phyloP scores from a whole-genome alignment of 345 rosid species.

The Citrus sinensis region DVS_A1.0 CM039169.1:30272001-30272500 shows the following conservation, averaged over 20 bases:
- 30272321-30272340: conserved; percentile 5
- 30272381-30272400: background rate
- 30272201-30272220: conserved; percentile 24
- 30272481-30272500: background rate
- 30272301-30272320: background rate
- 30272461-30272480: background rate
- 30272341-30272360: background rate
- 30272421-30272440: background rate
- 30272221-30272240: background rate
- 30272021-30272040: conserved; percentile 71
- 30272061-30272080: conserved; percentile 67
- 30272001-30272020: conserved; percentile 87
- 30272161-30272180: conserved; percentile 78
- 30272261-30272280: conserved; percentile 2
- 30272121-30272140: conserved; percentile 75
- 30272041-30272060: conserved; percentile 67
- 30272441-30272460: conserved; percentile 3
- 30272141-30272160: conserved; percentile 76
- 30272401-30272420: background rate
- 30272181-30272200: conserved; percentile 80
- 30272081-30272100: conserved; percentile 90
- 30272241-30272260: background rate
- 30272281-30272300: background rate
- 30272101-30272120: conserved; percentile 88
- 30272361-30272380: background rate